Base-by-base conservation (phyloP, 2,329 filamentous ascomycete species). In the Aspergillus sp. region DNA sequence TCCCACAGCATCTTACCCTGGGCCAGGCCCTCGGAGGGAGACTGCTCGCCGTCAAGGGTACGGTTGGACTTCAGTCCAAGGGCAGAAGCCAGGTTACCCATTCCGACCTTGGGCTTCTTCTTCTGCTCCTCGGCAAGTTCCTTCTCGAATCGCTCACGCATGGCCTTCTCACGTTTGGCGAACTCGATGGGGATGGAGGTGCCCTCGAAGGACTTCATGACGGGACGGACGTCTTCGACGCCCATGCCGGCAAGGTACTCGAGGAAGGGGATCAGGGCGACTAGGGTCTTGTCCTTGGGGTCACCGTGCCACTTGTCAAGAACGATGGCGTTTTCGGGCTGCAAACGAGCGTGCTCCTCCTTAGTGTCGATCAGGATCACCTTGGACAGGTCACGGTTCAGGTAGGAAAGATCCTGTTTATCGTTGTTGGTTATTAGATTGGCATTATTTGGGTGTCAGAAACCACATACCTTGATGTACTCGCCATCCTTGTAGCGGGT, bases 1-100 rank as follows among this genome's bases (percentile, higher is more conserved):
- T 99, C 95, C 78, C 93, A 92, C 66, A 97, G 82, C 91, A 98
- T 97, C 85, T 98, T 99, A 69, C 94, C 95, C 77, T 96, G 88
- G 2, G 90, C 88, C 62, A 95, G 86, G 12, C 90, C 92, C 73
- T 96, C 91, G 2, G 84, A 83, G 1, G 90, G 84, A 67, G 84
- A 87, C 63, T 86, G 83, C 72, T 93, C 89, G 53, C 91, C 88
- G 52, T 90, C 87, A 65, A 67, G 70, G 53, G 69, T 85, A 67
- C 83, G 85, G 68, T 80, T 82, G 1, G 87, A 83, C 75, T 94
- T 95, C 65, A 97, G 82, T 22, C 94, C 94, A 6, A 98, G 81
- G 56, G 91, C 81, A 67, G 82, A 86, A 59, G 88, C 87, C 3
- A 96, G 77, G 60, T 87, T 85, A 42, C 87, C 88, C 51, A 94